Conservation (phyloP, 306 rosid species). For the Notholithocarpus densiflorus region DNA sequence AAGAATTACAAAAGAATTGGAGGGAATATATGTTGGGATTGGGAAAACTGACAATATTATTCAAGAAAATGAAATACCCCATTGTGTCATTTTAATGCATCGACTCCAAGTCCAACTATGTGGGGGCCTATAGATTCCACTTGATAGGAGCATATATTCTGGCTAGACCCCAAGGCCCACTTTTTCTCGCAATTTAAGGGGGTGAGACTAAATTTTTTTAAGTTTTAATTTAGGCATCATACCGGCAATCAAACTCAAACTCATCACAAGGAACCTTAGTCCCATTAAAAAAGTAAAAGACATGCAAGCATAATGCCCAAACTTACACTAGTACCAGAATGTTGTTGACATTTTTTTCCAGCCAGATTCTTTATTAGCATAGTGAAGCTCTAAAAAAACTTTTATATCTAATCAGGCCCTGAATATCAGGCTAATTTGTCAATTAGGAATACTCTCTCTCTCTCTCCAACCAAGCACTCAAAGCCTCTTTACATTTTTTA, state of each 20-base stretch:
- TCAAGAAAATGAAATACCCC: conserved; percentile 18
- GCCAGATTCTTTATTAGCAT: conserved; percentile 14
- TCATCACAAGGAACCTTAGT: conserved; percentile 5
- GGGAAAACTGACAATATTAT: conserved; percentile 14
- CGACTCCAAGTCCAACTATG: background rate
- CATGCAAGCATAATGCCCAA: background rate
- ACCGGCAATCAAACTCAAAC: conserved; percentile 13
- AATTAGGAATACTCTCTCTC: conserved; percentile 19
- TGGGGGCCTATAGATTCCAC: conserved; percentile 27
- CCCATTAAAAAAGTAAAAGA: background rate
- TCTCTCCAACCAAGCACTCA: conserved; percentile 26
- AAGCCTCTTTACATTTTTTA: background rate
- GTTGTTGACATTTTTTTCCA: background rate
- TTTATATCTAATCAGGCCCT: background rate
- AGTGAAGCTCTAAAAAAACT: conserved; percentile 33
- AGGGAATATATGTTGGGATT: conserved; percentile 6
- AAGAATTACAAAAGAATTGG: background rate
- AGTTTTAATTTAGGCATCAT: background rate
- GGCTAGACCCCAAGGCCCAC: conserved; percentile 14
- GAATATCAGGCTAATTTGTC: conserved; percentile 17
- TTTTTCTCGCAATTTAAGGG: conserved; percentile 19
- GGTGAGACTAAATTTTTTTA: conserved; percentile 9
- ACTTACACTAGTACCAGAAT: conserved; percentile 4
- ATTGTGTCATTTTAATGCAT: conserved; percentile 14
- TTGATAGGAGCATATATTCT: conserved; percentile 47